phyloP scores from a whole-genome alignment of 2,329 filamentous ascomycete genomes.

The Cadophora sp. region DNA sequence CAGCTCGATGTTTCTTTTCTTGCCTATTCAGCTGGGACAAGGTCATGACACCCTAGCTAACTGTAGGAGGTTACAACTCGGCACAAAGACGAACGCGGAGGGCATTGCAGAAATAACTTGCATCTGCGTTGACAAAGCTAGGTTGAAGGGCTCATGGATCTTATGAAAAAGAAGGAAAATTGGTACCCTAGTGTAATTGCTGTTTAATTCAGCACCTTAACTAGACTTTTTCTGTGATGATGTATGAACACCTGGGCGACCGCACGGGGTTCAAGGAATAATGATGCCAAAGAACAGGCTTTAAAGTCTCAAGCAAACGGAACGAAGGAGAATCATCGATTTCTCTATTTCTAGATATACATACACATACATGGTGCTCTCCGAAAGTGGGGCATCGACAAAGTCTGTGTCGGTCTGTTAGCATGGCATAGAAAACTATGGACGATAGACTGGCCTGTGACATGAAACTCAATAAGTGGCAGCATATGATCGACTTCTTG shows the following conservation, averaged over 20 bases:
- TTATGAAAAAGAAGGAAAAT: not conserved
- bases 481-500: slow-evolving; percentile 6
- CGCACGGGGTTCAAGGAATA: not conserved
- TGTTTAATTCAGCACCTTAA: not conserved
- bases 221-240: not conserved
- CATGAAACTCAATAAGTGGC: not conserved
- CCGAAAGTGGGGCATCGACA: too few relatives aligned
- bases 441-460: too few relatives aligned
- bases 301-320: too few relatives aligned
- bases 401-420: too few relatives aligned
- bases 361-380: too few relatives aligned
- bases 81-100: too few relatives aligned
- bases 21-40: not conserved
- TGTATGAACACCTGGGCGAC: not conserved
- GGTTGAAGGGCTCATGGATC: not conserved
- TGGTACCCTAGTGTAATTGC: not conserved
- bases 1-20: slow-evolving; percentile 7
- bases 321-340: too few relatives aligned
- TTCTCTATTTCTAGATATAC: too few relatives aligned
- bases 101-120: too few relatives aligned
- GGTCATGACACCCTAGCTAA: not conserved
- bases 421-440: too few relatives aligned
- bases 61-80: too few relatives aligned
- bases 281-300: too few relatives aligned
- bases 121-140: not conserved